Base-by-base conservation (phyloP, 1,139 yeast genomes). In the Hemisphaericaspora xylanilytica region DNA sequence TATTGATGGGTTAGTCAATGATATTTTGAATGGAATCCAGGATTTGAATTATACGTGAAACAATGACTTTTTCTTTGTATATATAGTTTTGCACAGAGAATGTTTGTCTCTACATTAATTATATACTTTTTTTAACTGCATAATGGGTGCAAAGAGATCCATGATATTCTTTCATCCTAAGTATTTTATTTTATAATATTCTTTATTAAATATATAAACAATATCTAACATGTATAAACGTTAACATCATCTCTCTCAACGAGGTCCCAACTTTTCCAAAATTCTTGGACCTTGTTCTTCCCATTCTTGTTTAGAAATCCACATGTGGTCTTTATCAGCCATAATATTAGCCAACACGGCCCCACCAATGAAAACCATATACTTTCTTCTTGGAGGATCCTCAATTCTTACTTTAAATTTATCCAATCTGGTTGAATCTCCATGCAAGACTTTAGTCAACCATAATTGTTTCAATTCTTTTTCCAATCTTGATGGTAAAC, bases 361-460 rank as follows among this genome's bases (percentile, higher is more conserved):
- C 56, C 99, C 99, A 52, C 99, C 99, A 50, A 92, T 83, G 65
- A 92, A 92, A 32, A 92, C 99, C 97, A 92, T 92, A 64, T 94
- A 97, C 63, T 92, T 85, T 74, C 99, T 87, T 73, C 97, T 82
- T 52, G 99, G 99, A 34, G 98, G 98, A 61, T 92, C 98, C 63
- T 92, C 98, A 56, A 92, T 92, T 65, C 95, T 82, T 33, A 94
- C 96, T 66, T 92, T 92, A 66, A 92, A 92, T 63, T 90, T 90
- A 49, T 81, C 86, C 51, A 92, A 73, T 59, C 97, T 78, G 14
- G 89, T 60, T 28, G 97, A 83, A 65, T 92, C 96, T 35, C 90
- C 92, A 51, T 84, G 81, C 46, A 92, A 77, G 13, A 92, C 96
- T 54, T 81, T 79, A 4, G 95, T 81, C 48, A 87, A 80, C 98